Base-by-base conservation (phyloP, 2,329 filamentous ascomycete genomes). In the Hymenoscyphus fraxineus region DNA sequence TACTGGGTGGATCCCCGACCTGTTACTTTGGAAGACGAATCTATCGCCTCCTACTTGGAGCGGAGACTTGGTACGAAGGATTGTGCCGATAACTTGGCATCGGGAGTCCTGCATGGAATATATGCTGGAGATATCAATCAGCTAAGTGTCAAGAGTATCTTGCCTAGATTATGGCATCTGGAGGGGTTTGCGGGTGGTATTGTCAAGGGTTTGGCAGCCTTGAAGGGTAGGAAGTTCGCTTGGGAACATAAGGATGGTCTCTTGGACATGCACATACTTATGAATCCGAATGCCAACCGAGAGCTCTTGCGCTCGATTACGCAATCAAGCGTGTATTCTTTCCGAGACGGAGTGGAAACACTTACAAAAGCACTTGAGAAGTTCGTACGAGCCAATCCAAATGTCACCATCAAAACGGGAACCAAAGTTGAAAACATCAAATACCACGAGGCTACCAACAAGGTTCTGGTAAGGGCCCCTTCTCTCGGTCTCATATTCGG, bases 101-200 rank as follows among this genome's bases (percentile, higher is more conserved):
- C 92, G 5, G 92, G 88, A 60, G 78, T 87, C 73, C 73, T 92
- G 61, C 95, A 98, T 76, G 95, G 95, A 54, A 92, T 98, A 65
- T 97, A 96, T 76, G 95, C 93, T 27, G 95, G 95, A 5, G 91
- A 97, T 77, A 86, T 96, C 58, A 87, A 91, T 75, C 83, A 89
- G 73, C 80, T 98, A 60, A 97, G 93, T 76, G 86, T 86, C 58
- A 86, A 86, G 70, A 87, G 85, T 60, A 79, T 90, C 41, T 38
- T 73, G 31, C 65, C 71, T 0, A 51, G 47, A n/a, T n/a, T 66
- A 3, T 75, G 71, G 70, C 40, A 68, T 51, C 51, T 63, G 22
- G 73, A 75, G 54, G 59, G 32, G 0, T 7, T 58, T 6, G 55
- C 64, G 60, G 71, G 70, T 9, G 70, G 65, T 40, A 22, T 73